These are phyloP conservation scores for Sclerotinia trifoliorum DNA, from an alignment of 2,329 filamentous ascomycete genomes.

Conservation along the genomic window DNA sequence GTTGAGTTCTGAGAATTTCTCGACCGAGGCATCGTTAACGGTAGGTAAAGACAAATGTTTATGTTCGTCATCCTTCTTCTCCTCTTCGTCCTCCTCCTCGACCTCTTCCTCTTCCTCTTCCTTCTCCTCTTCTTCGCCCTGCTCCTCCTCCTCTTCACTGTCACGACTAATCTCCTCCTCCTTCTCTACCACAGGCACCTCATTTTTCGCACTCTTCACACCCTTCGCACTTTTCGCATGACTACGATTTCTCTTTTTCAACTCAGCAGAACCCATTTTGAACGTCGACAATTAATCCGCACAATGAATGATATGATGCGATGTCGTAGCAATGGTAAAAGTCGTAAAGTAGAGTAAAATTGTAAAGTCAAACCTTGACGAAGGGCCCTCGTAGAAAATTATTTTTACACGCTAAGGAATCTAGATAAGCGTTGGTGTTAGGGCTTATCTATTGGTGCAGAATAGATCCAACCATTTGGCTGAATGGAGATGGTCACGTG, in stretches of 20 bases:
- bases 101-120: slow-evolving; percentile 33
- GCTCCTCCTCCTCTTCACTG: slow-evolving; percentile 34
- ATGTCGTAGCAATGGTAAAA: neutral
- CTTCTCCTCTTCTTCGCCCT: slow-evolving; percentile 34
- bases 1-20: slow-evolving; percentile 58
- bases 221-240: slow-evolving; percentile 36
- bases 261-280: slow-evolving; percentile 35
- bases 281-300: neutral
- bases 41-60: slow-evolving; percentile 30
- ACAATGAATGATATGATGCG: neutral
- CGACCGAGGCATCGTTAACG: slow-evolving; percentile 25
- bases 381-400: slow-evolving; percentile 6
- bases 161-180: slow-evolving; percentile 43
- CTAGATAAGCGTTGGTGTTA: neutral
- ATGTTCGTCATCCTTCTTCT: slow-evolving; percentile 28
- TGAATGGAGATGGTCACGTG: neutral
- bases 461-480: neutral
- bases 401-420: slow-evolving; percentile 17
- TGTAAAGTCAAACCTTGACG: neutral
- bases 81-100: slow-evolving; percentile 31
- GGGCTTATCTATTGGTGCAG: slow-evolving; percentile 10
- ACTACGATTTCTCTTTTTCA: slow-evolving; percentile 41
- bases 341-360: no score
- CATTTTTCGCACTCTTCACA: slow-evolving; percentile 16
- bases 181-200: slow-evolving; percentile 27